Conservation (phyloP, 345 rosid species). For the Toxicodendron radicans region DNA sequence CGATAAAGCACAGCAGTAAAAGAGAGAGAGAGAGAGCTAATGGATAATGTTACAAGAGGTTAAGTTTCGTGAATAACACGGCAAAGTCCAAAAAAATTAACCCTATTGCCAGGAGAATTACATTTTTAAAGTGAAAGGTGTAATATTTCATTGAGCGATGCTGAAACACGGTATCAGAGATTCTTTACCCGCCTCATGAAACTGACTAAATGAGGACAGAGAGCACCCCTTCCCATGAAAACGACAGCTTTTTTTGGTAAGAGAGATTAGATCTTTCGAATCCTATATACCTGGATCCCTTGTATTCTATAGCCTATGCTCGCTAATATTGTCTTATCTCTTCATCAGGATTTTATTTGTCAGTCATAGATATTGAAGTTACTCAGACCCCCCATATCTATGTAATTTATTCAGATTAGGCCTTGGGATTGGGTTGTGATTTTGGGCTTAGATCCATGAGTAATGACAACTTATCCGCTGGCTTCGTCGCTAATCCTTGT, state of each 20-base stretch:
- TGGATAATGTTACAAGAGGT: neutral
- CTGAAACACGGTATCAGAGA: constrained; percentile 27
- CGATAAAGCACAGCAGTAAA: neutral
- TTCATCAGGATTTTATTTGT: neutral
- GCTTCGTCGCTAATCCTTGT: no score
- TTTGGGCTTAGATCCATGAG: neutral
- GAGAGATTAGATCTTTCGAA: constrained; percentile 19
- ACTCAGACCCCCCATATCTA: no score
- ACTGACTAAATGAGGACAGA: constrained; percentile 7
- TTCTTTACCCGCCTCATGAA: constrained; percentile 25
- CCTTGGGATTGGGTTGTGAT: neutral
- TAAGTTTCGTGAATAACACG: constrained; percentile 7
- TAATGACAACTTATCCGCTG: no score
- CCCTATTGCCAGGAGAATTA: neutral
- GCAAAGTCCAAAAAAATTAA: neutral
- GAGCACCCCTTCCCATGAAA: constrained; percentile 19
- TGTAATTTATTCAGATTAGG: neutral
- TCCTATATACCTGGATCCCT: neutral
- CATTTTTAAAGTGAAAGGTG: no score
- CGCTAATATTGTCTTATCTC: neutral
- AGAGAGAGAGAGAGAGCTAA: neutral
- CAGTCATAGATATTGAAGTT: no score
- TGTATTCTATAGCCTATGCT: neutral
- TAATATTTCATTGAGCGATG: neutral
- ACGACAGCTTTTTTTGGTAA: constrained; percentile 6